Conservation (phyloP, 2,329 filamentous ascomycete genomes). For the Aspergillus sp. region DNA sequence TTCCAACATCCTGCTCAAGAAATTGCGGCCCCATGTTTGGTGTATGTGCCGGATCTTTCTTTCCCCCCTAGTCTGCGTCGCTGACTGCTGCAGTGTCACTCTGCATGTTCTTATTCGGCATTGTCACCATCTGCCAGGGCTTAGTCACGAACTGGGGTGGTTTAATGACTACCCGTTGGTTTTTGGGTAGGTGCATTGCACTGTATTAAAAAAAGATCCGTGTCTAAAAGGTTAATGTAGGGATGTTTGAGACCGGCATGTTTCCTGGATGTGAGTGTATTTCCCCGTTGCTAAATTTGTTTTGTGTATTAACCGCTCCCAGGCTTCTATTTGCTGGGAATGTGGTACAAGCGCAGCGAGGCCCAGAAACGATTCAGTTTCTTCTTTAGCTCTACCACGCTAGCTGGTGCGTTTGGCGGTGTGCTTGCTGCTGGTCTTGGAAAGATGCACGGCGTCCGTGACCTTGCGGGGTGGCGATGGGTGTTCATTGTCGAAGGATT, state of each 20-base stretch:
- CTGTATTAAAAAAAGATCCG: no score
- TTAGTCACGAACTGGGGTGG: conserved; percentile 75
- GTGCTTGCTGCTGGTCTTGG: conserved; percentile 61
- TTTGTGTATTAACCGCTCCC: not conserved
- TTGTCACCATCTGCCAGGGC: conserved; percentile 74
- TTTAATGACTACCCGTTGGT: conserved; percentile 77
- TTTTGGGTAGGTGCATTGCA: conserved; percentile 55
- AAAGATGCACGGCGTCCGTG: conserved; percentile 54
- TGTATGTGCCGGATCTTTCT: conserved; percentile 34
- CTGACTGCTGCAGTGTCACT: conserved; percentile 52
- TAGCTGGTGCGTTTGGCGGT: conserved; percentile 64
- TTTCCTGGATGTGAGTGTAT: conserved; percentile 59
- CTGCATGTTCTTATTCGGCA: conserved; percentile 83
- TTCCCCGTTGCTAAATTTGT: not conserved
- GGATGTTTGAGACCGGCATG: conserved; percentile 73
- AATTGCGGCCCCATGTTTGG: conserved; percentile 67
- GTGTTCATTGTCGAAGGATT: conserved; percentile 63
- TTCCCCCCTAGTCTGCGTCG: not conserved
- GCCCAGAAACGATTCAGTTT: conserved; percentile 90
- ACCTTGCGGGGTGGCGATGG: conserved; percentile 59
- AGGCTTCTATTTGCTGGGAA: conserved; percentile 67
- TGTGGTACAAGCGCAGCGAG: conserved; percentile 81
- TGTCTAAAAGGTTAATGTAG: conserved; percentile 12
- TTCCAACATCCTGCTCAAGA: conserved; percentile 71
- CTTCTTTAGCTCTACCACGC: conserved; percentile 76